A percentile compares a stretch with the other conserved stretches of the same genome.
Conservation (phyloP, 352 stramenopile genomes). For the Phytophthora brassicae region DNA sequence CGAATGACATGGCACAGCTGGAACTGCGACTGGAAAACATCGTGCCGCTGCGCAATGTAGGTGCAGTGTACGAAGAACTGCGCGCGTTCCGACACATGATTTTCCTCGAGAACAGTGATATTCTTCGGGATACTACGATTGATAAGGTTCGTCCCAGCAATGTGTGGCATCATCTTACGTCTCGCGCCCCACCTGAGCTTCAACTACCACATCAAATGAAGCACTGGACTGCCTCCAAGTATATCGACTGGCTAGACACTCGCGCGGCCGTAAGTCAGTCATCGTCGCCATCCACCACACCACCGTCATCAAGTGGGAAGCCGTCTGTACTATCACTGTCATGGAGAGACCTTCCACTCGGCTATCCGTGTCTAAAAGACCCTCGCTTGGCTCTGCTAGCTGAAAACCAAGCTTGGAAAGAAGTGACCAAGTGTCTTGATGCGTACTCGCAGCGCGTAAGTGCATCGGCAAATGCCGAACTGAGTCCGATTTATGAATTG, state of each 20-base stretch:
- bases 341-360: constrained; percentile 55
- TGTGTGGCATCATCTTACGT: constrained; percentile 85
- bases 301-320: constrained; percentile 25
- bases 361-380: constrained; percentile 69
- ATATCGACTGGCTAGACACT: constrained; percentile 82
- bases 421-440: constrained; percentile 74
- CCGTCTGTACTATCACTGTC: constrained; percentile 17
- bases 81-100: constrained; percentile 83
- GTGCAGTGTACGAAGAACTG: constrained; percentile 71
- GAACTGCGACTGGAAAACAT: constrained; percentile 70
- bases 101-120: constrained; percentile 64
- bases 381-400: constrained; percentile 42
- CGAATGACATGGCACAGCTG: constrained; percentile 85
- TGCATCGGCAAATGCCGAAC: constrained; percentile 38
- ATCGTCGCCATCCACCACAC: constrained; percentile 22
- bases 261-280: constrained; percentile 33
- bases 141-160: constrained; percentile 86
- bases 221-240: constrained; percentile 69
- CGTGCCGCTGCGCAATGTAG: constrained; percentile 58
- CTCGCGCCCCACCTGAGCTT: constrained; percentile 64
- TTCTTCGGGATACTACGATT: constrained; percentile 69
- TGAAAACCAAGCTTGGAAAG: constrained; percentile 83
- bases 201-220: constrained; percentile 80
- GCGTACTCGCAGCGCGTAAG: constrained; percentile 79
- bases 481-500: constrained; percentile 73